phyloP scores from a whole-genome alignment of 2,329 filamentous ascomycete species.

The Myotisia sp. region DNA sequence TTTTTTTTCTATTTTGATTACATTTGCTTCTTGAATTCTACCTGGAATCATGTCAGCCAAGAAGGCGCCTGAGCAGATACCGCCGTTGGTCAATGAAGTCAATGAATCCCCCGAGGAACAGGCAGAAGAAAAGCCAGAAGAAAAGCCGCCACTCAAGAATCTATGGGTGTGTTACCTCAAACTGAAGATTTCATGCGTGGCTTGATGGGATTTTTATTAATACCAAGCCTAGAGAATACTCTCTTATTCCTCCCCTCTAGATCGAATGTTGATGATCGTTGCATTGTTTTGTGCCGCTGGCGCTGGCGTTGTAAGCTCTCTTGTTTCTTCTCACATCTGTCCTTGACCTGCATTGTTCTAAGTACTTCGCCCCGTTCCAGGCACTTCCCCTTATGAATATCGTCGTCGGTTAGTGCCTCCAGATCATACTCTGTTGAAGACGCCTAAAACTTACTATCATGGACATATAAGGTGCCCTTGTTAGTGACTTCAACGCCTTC shows the following conservation, averaged over 20 bases:
- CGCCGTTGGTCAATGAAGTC: too few relatives aligned
- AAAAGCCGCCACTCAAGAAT: slow-evolving; percentile 14
- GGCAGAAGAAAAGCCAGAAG: slow-evolving; percentile 6
- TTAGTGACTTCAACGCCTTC: slow-evolving; percentile 45
- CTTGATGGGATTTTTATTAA: neutral
- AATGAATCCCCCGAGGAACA: slow-evolving; percentile 1
- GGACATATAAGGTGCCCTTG: slow-evolving; percentile 23
- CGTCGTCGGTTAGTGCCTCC: slow-evolving; percentile 34
- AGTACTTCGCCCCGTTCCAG: too few relatives aligned
- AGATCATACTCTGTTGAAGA: neutral
- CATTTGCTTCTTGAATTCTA: too few relatives aligned
- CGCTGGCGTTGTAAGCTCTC: slow-evolving; percentile 19
- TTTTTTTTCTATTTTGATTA: too few relatives aligned
- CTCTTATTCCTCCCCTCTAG: slow-evolving; percentile 13
- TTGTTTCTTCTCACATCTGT: too few relatives aligned
- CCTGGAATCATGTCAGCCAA: too few relatives aligned
- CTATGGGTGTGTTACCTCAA: slow-evolving; percentile 14
- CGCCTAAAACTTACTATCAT: neutral
- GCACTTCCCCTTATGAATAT: slow-evolving; percentile 42
- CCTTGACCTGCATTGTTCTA: too few relatives aligned
- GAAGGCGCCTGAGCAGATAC: neutral
- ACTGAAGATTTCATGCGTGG: too few relatives aligned
- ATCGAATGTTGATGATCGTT: slow-evolving; percentile 13
- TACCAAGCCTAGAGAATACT: slow-evolving; percentile 13
- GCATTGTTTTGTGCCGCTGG: slow-evolving; percentile 15